Percentiles rank a stretch among this genome's conserved stretches.
phyloP scores from a whole-genome alignment of 129 eudicot species.

The Artemisia annua region DNA sequence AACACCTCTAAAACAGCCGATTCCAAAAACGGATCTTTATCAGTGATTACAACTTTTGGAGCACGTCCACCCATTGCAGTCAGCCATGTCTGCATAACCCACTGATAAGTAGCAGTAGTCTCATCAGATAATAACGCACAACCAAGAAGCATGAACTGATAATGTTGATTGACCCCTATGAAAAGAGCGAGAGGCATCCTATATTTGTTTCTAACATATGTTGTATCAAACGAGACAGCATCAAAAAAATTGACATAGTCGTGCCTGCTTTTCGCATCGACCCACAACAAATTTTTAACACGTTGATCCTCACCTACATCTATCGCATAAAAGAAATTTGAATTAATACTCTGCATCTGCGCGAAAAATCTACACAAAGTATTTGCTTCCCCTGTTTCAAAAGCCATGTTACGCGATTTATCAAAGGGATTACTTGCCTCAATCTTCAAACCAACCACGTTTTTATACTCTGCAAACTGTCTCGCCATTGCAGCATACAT shows the following conservation, averaged over 20 bases:
- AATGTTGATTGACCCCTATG: constrained; percentile 92
- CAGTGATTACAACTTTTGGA: constrained; percentile 76
- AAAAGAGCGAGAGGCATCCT: constrained; percentile 88
- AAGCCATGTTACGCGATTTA: constrained; percentile 55
- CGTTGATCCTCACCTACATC: constrained; percentile 83
- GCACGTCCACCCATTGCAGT: constrained; percentile 76
- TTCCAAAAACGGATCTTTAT: constrained; percentile 57
- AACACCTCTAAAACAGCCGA: constrained; percentile 57
- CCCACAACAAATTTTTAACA: constrained; percentile 71
- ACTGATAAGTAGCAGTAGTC: constrained; percentile 53
- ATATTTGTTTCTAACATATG: constrained; percentile 70
- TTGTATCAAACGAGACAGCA: constrained; percentile 79
- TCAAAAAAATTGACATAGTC: constrained; percentile 71
- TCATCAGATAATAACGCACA: constrained; percentile 87
- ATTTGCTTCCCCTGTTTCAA: constrained; percentile 72
- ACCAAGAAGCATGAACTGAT: constrained; percentile 90
- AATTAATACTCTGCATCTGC: constrained; percentile 80
- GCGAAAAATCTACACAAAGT: constrained; percentile 53
- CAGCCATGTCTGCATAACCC: constrained; percentile 88
- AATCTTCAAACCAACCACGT: constrained; percentile 68
- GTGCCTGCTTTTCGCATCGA: constrained; percentile 84
- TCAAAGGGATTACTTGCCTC: constrained; percentile 55
- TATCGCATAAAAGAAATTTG: constrained; percentile 87
- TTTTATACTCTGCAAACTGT: constrained; percentile 91
- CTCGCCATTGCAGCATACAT: constrained; percentile 98